Base-by-base conservation (phyloP, 176 grass and related monocot species). In the Triticum urartu region DNA sequence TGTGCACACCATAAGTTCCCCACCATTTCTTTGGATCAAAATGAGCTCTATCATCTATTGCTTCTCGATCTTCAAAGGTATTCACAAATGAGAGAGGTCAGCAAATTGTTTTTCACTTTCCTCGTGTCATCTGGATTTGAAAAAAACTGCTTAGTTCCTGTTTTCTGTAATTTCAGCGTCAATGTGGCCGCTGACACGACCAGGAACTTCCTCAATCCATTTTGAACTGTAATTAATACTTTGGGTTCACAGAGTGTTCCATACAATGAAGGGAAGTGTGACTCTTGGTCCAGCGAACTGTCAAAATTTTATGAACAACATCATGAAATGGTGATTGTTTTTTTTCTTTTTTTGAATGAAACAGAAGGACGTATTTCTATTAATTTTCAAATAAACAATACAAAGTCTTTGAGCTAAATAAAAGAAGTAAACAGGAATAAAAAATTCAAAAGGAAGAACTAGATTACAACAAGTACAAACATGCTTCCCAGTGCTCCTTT, bases 221-320 rank as follows among this genome's bases (percentile, higher is more conserved):
- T 42, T 7, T 3, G 21, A 13, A 50, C 6, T 75, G 64, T 85
- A 85, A 33, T 85, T 75, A 85, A 33, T 85, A 81, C 42, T 43
- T 81, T 34, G 63, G 64, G 32, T 81, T 81, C 20, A 81, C 9
- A 6, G 43, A 68, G 3, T 81, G 79, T 52, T 17, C 64, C 64
- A 68, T 52, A 68, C 79, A 81, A 68, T 81, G 26, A 5, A 81
- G 42, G 6, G 63, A 28, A 3, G 64, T 81, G 67, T 68, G 35
- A 45, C 64, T 81, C 66, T 68, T 81, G 42, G 38, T 18, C 64
- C 64, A 81, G 0, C 26, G 18, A n/a, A 25, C 40, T 12, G 13
- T 11, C 4, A 68, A 52, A 34, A 68, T 81, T 2, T 2, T 15
- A 81, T 68, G 4, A 28, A 81, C 42, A 68, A n/a, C 32, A 7